phyloP scores from a whole-genome alignment of 2,329 filamentous ascomycete species.

The Monilinia polystroma region DNA sequence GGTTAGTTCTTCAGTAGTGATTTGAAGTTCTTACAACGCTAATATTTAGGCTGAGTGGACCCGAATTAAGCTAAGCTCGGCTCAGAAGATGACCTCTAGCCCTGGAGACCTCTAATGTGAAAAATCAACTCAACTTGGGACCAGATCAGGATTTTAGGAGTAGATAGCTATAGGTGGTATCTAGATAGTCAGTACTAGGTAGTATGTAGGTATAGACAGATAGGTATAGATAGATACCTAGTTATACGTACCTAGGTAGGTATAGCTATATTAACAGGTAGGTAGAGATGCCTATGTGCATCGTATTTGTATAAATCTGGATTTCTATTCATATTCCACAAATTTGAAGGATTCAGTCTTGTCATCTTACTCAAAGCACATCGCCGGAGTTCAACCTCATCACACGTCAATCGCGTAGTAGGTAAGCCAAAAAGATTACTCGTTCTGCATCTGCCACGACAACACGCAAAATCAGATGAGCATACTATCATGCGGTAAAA shows the following conservation, averaged over 20 bases:
- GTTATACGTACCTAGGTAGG: background rate
- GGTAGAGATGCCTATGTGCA: too few relatives aligned
- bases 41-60: constrained; percentile 19
- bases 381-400: constrained; percentile 8
- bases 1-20: background rate
- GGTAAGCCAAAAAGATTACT: constrained; percentile 3
- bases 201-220: background rate
- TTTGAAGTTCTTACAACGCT: constrained; percentile 6
- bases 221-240: too few relatives aligned
- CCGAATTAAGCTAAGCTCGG: constrained; percentile 3
- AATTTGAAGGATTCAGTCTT: background rate
- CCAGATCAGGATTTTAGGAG: too few relatives aligned
- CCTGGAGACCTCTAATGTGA: background rate
- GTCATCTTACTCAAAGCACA: constrained; percentile 8
- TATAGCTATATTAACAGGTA: too few relatives aligned
- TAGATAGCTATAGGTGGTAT: too few relatives aligned
- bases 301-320: background rate
- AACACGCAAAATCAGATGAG: constrained; percentile 15
- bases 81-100: constrained; percentile 13
- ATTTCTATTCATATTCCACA: background rate
- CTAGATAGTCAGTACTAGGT: too few relatives aligned
- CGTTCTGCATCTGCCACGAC: constrained; percentile 18
- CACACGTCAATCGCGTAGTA: constrained; percentile 16
- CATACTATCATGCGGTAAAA: background rate
- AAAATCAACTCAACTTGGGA: background rate